phyloP scores from a whole-genome alignment of 2,329 filamentous ascomycete genomes.

The Talaromyces pinophilus region DNA sequence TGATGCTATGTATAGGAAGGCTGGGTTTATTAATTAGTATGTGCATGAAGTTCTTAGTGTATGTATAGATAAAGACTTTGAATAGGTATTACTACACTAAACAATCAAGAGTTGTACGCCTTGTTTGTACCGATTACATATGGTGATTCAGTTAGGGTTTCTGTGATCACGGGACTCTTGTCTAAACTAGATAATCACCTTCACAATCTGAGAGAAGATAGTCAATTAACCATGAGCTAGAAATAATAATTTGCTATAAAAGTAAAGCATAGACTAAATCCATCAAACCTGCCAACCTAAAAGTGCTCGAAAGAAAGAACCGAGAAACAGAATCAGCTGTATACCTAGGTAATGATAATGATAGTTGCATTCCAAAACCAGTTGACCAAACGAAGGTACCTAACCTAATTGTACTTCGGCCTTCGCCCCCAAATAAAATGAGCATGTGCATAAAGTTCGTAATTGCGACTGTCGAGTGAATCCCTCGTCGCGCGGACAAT shows the following conservation, averaged over 20 bases:
- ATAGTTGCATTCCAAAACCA: neutral
- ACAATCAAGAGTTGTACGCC: neutral
- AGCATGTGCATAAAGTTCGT: slow-evolving; percentile 31
- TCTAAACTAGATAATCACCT: neutral
- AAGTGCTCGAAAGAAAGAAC: neutral
- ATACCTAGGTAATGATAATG: neutral
- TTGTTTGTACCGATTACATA: neutral
- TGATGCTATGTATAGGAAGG: slow-evolving; percentile 39
- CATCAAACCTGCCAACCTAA: neutral
- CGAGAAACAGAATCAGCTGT: neutral
- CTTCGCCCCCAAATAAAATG: slow-evolving; percentile 24
- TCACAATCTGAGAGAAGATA: neutral
- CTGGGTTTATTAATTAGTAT: slow-evolving; percentile 33
- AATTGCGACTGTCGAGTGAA: slow-evolving; percentile 31
- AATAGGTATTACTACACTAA: neutral
- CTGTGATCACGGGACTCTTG: slow-evolving; percentile 9
- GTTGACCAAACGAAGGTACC: neutral
- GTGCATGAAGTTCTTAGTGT: neutral
- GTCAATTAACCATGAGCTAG: neutral
- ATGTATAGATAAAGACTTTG: neutral
- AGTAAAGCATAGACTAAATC: neutral
- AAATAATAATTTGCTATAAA: neutral
- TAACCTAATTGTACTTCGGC: slow-evolving; percentile 1
- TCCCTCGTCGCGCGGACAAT: slow-evolving; percentile 34
- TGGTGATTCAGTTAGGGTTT: slow-evolving; percentile 4